Conservation (phyloP, 345 rosid genomes). For the Rubroshorea leprosula region DNA sequence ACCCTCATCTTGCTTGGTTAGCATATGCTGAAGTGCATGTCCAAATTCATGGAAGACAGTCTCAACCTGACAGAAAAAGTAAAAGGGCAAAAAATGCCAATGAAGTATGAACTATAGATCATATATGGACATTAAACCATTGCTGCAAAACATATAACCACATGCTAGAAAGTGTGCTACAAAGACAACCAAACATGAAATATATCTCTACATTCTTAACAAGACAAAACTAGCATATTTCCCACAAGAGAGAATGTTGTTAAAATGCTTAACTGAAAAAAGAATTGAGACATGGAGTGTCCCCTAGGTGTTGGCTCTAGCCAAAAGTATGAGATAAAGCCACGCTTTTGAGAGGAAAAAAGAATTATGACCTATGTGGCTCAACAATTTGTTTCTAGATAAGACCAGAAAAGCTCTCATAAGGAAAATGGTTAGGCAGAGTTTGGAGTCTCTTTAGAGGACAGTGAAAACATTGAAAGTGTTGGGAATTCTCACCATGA, state of each 20-base stretch:
- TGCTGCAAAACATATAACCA: no score
- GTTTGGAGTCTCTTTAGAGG: not conserved
- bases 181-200: no score
- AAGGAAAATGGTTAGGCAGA: not conserved
- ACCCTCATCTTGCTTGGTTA: constrained; percentile 84
- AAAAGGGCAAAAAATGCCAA: no score
- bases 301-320: not conserved
- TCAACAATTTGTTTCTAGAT: not conserved
- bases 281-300: no score
- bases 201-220: no score
- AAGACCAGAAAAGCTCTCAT: constrained; percentile 2
- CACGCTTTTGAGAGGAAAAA: not conserved
- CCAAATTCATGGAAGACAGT: constrained; percentile 98
- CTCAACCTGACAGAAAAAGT: constrained; percentile 54
- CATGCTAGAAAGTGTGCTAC: no score
- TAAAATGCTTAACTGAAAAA: not conserved
- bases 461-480: no score
- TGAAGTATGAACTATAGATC: not conserved
- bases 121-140: not conserved
- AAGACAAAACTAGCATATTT: no score
- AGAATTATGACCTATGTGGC: not conserved
- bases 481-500: not conserved
- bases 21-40: constrained; percentile 95
- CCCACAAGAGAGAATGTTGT: no score
- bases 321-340: not conserved